Percentiles rank a stretch among this genome's conserved stretches.
Conservation (phyloP, 1,284 basidiomycete species). For the Trametes versicolor region DNA sequence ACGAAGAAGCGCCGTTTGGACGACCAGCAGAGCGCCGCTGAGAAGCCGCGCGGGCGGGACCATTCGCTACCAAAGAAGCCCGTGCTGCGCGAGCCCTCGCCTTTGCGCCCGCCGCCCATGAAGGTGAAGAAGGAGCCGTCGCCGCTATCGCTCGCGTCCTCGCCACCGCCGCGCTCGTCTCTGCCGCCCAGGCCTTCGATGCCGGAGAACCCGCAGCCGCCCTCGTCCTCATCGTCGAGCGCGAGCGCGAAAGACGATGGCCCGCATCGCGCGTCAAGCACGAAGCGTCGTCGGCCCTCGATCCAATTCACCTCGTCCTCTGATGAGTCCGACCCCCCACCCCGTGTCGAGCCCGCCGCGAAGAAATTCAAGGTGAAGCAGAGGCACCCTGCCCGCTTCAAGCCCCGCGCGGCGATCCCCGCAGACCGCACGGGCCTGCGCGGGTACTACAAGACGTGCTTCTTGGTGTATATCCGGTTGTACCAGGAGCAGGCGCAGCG, state of each 20-base stretch:
- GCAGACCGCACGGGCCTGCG: conserved; percentile 60
- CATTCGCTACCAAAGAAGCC: conserved; percentile 46
- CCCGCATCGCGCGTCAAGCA: conserved; percentile 30
- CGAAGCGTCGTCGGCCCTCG: conserved; percentile 46
- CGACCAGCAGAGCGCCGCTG: conserved; percentile 28
- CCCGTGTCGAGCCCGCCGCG: conserved; percentile 27
- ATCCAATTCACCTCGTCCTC: conserved; percentile 68
- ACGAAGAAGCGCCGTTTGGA: conserved; percentile 43
- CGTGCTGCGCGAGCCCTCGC: conserved; percentile 39
- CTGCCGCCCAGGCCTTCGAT: conserved; percentile 31
- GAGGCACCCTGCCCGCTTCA: conserved; percentile 33
- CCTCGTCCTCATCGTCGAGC: conserved; percentile 39
- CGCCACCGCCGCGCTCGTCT: conserved; percentile 36
- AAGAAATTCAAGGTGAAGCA: conserved; percentile 23
- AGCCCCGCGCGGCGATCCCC: conserved; percentile 49
- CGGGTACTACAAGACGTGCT: conserved; percentile 59
- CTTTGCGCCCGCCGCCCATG: conserved; percentile 36
- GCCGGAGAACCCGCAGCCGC: conserved; percentile 34
- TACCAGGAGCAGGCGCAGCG: conserved; percentile 58
- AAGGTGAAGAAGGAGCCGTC: conserved; percentile 50
- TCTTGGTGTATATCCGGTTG: conserved; percentile 57
- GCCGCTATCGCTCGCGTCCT: conserved; percentile 36
- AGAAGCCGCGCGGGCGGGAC: conserved; percentile 40
- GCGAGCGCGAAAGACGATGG: conserved; percentile 36
- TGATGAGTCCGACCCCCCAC: conserved; percentile 55